phyloP scores from a whole-genome alignment of 345 rosid species.

The Clausena lansium region DNA sequence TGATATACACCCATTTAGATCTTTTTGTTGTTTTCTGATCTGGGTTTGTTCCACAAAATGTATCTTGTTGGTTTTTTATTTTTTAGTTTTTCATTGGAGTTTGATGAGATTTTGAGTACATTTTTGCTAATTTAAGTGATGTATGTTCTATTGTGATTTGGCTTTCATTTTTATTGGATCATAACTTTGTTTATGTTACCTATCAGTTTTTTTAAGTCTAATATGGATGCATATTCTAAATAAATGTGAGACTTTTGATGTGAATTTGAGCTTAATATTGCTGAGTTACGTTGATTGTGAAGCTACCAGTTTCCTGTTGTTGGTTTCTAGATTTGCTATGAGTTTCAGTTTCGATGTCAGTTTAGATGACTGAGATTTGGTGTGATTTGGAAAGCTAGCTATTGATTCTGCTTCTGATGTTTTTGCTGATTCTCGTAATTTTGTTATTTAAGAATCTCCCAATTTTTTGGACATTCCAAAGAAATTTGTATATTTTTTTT shows the following conservation, averaged over 20 bases:
- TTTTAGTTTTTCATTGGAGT: neutral
- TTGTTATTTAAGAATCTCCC: constrained; percentile 13
- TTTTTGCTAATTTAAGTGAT: neutral
- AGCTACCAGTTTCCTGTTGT: neutral
- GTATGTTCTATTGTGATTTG: neutral
- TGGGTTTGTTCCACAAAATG: constrained; percentile 20
- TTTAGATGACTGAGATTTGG: constrained; percentile 2
- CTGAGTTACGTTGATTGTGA: neutral
- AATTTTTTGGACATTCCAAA: constrained; percentile 6
- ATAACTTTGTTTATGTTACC: neutral
- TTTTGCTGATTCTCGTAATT: neutral
- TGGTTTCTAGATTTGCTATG: neutral
- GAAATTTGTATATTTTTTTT: neutral
- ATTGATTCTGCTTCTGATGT: constrained; percentile 10
- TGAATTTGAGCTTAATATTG: neutral
- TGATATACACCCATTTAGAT: neutral
- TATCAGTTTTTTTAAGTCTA: neutral
- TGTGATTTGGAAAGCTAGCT: constrained; percentile 1
- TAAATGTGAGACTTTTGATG: neutral
- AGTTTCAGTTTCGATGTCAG: neutral
- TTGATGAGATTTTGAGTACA: neutral
- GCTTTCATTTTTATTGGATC: neutral
- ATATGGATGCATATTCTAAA: neutral
- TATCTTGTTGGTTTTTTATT: neutral
- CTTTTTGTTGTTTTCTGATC: constrained; percentile 34